Conservation (phyloP, 129 eudicot species). For the Pittosporum tobira region DNA sequence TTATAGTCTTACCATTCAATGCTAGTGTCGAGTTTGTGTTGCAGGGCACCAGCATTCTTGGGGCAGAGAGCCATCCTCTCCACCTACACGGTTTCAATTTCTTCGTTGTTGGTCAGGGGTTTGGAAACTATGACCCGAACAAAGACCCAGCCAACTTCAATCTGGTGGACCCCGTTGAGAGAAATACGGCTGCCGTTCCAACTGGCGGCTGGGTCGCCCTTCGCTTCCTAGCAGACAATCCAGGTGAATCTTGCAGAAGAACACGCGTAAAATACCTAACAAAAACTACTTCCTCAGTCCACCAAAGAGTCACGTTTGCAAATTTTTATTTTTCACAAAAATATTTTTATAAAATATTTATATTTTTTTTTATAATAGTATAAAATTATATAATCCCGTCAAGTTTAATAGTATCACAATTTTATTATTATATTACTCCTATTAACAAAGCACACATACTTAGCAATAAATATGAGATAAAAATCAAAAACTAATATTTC, state of each 20-base stretch:
- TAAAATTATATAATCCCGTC: too few relatives aligned
- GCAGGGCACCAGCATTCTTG: slow-evolving; percentile 23
- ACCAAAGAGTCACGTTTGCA: too few relatives aligned
- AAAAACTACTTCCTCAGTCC: too few relatives aligned
- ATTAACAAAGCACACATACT: too few relatives aligned
- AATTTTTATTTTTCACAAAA: too few relatives aligned
- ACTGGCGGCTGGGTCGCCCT: slow-evolving; percentile 51
- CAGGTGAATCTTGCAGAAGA: slow-evolving; percentile 20
- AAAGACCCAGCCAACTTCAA: slow-evolving; percentile 28
- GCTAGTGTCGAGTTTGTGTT: slow-evolving; percentile 21
- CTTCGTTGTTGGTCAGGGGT: slow-evolving; percentile 31
- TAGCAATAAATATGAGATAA: too few relatives aligned
- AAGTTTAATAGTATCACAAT: too few relatives aligned
- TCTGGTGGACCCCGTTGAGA: slow-evolving; percentile 43
- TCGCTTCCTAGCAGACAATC: slow-evolving; percentile 47
- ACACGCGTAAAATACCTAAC: not conserved
- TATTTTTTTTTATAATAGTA: too few relatives aligned
- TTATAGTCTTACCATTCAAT: slow-evolving; percentile 12
- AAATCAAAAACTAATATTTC: too few relatives aligned
- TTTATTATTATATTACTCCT: too few relatives aligned
- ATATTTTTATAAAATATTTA: too few relatives aligned
- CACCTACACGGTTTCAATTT: slow-evolving; percentile 32
- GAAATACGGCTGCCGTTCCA: slow-evolving; percentile 39
- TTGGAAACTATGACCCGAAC: slow-evolving; percentile 28
- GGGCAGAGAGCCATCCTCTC: slow-evolving; percentile 32